A percentile compares a stretch with the other conserved stretches of the same genome.
Conservation (phyloP, 2,329 filamentous ascomycete species). For the Fusarium sacchari region DNA sequence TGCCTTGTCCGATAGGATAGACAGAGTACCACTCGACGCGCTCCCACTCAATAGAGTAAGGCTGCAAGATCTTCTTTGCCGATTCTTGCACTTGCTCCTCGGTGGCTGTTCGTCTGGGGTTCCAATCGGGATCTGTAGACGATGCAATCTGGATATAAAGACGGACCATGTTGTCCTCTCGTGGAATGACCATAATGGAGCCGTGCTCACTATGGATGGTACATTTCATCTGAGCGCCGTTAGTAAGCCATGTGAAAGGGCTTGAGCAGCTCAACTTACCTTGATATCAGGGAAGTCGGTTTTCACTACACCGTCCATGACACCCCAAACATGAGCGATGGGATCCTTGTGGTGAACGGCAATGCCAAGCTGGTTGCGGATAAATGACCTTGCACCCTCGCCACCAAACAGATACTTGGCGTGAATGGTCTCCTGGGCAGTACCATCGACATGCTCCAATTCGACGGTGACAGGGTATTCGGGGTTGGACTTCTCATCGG, state of each 20-base stretch:
- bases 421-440: constrained; percentile 71
- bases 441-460: constrained; percentile 80
- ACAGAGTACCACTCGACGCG: constrained; percentile 79
- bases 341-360: constrained; percentile 77
- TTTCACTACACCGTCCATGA: constrained; percentile 77
- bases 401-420: constrained; percentile 78
- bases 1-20: constrained; percentile 80
- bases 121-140: constrained; percentile 69
- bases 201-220: constrained; percentile 79
- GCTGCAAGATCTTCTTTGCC: constrained; percentile 72
- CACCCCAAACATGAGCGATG: constrained; percentile 78
- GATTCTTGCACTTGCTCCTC: constrained; percentile 71
- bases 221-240: constrained; percentile 71
- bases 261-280: constrained; percentile 49
- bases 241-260: constrained; percentile 45
- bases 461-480: constrained; percentile 84
- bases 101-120: constrained; percentile 71
- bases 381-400: constrained; percentile 74
- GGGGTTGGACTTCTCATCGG: constrained; percentile 63
- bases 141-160: constrained; percentile 76
- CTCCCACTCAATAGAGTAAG: constrained; percentile 75
- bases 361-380: constrained; percentile 73
- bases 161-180: constrained; percentile 74
- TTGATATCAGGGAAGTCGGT: constrained; percentile 84
- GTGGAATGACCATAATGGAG: constrained; percentile 83